Evolutionary conservation across 495 filamentous ascomycete species (phyloP).

Genomic region (Neurospora sp.): DNA sequence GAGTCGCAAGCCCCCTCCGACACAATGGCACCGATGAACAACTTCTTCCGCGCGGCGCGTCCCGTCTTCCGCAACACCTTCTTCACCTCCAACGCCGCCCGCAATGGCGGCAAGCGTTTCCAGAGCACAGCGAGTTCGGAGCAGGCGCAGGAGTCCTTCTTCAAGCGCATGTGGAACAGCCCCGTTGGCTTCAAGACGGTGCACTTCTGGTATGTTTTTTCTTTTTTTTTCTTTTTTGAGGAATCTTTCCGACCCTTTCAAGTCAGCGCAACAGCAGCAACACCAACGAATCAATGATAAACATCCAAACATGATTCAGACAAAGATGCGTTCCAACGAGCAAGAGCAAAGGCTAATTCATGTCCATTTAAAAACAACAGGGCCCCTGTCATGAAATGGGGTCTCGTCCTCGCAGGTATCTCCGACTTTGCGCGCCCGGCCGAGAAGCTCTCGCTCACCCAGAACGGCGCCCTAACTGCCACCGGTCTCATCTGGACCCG

Average conservation of each 20-base stretch:
- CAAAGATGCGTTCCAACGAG: background rate
- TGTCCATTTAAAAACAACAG: constrained; percentile 27
- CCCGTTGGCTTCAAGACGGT: constrained; percentile 88
- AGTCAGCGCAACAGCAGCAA: no score
- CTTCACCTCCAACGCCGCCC: constrained; percentile 43
- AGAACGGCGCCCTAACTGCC: constrained; percentile 76
- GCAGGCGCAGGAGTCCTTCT: constrained; percentile 44
- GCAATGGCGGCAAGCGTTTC: constrained; percentile 49
- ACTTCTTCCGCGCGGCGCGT: constrained; percentile 42
- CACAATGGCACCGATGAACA: constrained; percentile 27
- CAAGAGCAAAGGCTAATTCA: background rate
- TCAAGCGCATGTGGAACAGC: constrained; percentile 75
- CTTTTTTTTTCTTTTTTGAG: background rate
- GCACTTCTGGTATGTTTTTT: constrained; percentile 69
- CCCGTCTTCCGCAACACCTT: constrained; percentile 34
- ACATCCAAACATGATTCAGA: no score
- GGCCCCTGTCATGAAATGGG: constrained; percentile 99
- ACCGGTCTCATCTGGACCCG: constrained; percentile 98
- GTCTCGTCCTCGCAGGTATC: constrained; percentile 81
- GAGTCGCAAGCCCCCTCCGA: constrained; percentile 1
- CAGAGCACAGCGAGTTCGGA: constrained; percentile 48
- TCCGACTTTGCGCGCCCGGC: constrained; percentile 89
- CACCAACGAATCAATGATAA: no score
- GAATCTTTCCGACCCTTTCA: no score
- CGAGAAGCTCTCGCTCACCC: constrained; percentile 80